Percentiles rank a stretch among this genome's conserved stretches.
These are phyloP conservation scores for Yueomyces sinensis DNA, from an alignment of 805 yeast genomes.

Conservation along the genomic window DNA sequence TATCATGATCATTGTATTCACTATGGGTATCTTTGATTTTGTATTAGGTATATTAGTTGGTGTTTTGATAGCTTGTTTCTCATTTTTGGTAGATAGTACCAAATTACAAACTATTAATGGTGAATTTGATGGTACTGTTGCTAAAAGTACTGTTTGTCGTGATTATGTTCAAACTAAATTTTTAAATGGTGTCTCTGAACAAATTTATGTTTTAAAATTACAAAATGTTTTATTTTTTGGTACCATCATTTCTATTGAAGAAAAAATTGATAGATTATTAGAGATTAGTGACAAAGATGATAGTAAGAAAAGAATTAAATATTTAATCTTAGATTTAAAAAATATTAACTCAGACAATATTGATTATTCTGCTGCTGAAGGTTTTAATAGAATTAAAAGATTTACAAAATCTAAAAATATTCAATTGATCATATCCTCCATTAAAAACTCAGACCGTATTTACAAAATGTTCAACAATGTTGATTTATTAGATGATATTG, in stretches of 20 bases:
- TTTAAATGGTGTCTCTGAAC: slow-evolving; percentile 74
- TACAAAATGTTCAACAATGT: slow-evolving; percentile 69
- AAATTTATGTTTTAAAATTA: slow-evolving; percentile 74
- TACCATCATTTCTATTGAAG: slow-evolving; percentile 84
- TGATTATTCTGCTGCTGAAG: slow-evolving; percentile 94
- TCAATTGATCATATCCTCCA: slow-evolving; percentile 66
- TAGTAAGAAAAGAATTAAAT: slow-evolving; percentile 51
- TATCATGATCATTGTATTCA: slow-evolving; percentile 70
- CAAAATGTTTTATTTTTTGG: slow-evolving; percentile 91
- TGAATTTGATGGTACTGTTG: slow-evolving; percentile 74
- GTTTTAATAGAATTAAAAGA: slow-evolving; percentile 76
- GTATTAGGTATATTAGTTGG: slow-evolving; percentile 89
- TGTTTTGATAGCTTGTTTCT: slow-evolving; percentile 77
- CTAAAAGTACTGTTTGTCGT: slow-evolving; percentile 83
- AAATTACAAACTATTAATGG: slow-evolving; percentile 71
- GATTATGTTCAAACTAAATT: slow-evolving; percentile 84
- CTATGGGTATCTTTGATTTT: slow-evolving; percentile 94
- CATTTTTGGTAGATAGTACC: slow-evolving; percentile 91
- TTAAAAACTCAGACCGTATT: slow-evolving; percentile 50
- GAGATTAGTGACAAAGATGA: slow-evolving; percentile 33
- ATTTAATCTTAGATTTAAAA: slow-evolving; percentile 72
- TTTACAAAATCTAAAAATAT: slow-evolving; percentile 57
- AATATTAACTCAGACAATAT: slow-evolving; percentile 56
- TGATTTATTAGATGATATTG: slow-evolving; percentile 53
- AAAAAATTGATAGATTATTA: slow-evolving; percentile 50